phyloP scores from a whole-genome alignment of 768 basidiomycete species.

The Hemileccinum rubropunctum region DNA sequence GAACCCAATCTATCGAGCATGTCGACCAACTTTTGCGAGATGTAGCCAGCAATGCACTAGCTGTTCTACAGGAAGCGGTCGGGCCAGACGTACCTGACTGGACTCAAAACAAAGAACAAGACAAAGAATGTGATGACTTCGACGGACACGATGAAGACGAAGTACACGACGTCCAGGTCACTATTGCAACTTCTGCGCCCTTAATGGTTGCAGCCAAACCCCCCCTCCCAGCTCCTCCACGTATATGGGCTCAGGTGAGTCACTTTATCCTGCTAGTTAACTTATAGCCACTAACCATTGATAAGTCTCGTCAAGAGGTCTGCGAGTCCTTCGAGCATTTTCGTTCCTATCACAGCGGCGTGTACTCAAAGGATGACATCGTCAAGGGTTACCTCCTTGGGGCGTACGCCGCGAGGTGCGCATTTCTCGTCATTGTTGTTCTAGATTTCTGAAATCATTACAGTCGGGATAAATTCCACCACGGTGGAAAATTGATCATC shows the following conservation, averaged over 20 bases:
- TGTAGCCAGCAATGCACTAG: constrained; percentile 13
- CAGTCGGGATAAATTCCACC: constrained; percentile 69
- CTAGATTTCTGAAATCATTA: constrained; percentile 10
- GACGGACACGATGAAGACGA: constrained; percentile 8
- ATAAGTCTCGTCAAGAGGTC: constrained; percentile 77
- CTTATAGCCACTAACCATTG: constrained; percentile 1
- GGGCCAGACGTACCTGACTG: constrained; percentile 17
- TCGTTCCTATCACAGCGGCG: constrained; percentile 74
- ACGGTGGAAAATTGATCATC: constrained; percentile 67
- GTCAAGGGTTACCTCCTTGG: constrained; percentile 78
- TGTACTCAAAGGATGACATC: constrained; percentile 59
- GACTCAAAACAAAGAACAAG: constrained; percentile 22
- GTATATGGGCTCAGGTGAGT: constrained; percentile 46
- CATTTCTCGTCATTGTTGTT: constrained; percentile 2
- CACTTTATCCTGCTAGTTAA: neutral
- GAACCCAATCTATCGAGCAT: constrained; percentile 10
- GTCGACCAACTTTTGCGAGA: constrained; percentile 20
- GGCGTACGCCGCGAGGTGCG: constrained; percentile 64
- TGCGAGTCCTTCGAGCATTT: constrained; percentile 75
- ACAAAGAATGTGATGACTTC: constrained; percentile 12
- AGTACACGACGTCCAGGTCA: constrained; percentile 12
- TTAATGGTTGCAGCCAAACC: constrained; percentile 15
- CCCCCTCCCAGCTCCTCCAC: constrained; percentile 30
- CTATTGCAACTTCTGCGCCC: constrained; percentile 1
- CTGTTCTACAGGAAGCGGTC: constrained; percentile 3